Conservation (phyloP, 2,329 filamentous ascomycete species). For the Alternaria incomplexa region DNA sequence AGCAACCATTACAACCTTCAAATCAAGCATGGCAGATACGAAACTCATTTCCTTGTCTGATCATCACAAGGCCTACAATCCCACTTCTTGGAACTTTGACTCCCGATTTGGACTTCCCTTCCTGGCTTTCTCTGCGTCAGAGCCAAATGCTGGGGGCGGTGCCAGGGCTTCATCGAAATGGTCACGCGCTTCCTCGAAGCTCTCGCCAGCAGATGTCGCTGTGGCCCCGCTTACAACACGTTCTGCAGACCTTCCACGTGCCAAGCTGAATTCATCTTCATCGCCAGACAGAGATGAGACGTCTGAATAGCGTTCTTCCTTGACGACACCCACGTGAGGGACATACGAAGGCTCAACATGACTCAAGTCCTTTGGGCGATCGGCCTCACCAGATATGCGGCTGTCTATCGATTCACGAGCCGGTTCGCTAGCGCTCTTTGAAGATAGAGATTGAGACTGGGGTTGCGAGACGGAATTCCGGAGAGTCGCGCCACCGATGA, state of each 20-base stretch:
- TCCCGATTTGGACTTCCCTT: slow-evolving; percentile 42
- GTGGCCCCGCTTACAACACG: slow-evolving; percentile 37
- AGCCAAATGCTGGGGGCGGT: slow-evolving; percentile 49
- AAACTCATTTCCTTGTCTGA: not conserved
- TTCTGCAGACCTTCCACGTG: slow-evolving; percentile 30
- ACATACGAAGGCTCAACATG: slow-evolving; percentile 21
- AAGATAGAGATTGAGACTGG: slow-evolving; percentile 18
- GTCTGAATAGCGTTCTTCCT: slow-evolving; percentile 32
- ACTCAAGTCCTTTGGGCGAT: slow-evolving; percentile 18
- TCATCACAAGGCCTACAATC: slow-evolving; percentile 20
- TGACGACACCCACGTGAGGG: slow-evolving; percentile 15
- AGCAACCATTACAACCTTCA: not conserved
- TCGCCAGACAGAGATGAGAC: slow-evolving; percentile 45
- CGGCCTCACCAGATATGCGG: slow-evolving; percentile 2
- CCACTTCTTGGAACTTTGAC: slow-evolving; percentile 44
- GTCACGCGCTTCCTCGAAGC: slow-evolving; percentile 61
- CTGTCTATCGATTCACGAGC: slow-evolving; percentile 12
- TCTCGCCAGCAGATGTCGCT: slow-evolving; percentile 49
- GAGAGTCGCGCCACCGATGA: slow-evolving; percentile 54
- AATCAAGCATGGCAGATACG: not conserved
- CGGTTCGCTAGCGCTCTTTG: slow-evolving; percentile 2
- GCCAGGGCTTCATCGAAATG: slow-evolving; percentile 55
- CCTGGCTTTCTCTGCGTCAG: slow-evolving; percentile 28
- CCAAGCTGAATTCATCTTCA: slow-evolving; percentile 6
- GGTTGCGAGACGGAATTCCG: slow-evolving; percentile 29